Evolutionary conservation across 768 basidiomycete species (phyloP).

Genomic region (Lentinula guzmanii): DNA sequence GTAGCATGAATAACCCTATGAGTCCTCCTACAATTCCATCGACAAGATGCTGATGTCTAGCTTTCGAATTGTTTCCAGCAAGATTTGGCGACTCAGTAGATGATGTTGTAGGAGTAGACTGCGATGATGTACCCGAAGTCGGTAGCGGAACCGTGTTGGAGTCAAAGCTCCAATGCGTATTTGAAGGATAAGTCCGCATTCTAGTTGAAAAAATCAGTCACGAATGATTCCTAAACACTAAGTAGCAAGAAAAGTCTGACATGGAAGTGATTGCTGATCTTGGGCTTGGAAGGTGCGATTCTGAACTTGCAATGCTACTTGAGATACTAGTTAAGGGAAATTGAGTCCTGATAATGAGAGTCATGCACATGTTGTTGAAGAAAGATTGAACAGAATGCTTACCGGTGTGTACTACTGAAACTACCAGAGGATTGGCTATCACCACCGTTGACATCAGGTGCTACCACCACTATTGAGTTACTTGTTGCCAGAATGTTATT

Average conservation of each 20-base stretch:
- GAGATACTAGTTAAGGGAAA: background rate
- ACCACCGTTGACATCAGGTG: background rate
- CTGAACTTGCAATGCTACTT: background rate
- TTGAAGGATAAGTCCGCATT: background rate
- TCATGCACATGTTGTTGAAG: background rate
- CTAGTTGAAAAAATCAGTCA: background rate
- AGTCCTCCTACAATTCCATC: background rate
- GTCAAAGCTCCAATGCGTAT: background rate
- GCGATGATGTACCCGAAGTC: background rate
- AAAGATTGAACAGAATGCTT: background rate
- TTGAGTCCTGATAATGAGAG: too few relatives aligned
- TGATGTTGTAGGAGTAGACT: background rate
- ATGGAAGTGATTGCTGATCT: background rate
- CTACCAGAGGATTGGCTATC: background rate
- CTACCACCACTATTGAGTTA: background rate
- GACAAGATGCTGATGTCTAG: background rate
- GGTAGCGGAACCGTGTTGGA: background rate
- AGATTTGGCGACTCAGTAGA: background rate
- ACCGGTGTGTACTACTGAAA: background rate
- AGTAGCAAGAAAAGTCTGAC: too few relatives aligned
- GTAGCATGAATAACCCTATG: background rate
- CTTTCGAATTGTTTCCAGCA: background rate
- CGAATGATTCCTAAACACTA: too few relatives aligned
- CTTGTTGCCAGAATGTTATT: background rate
- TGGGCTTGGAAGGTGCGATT: background rate